phyloP scores from a whole-genome alignment of 371 early-diverging fungal genomes.

The Ecytonucleospora hepatopenaei region DNA sequence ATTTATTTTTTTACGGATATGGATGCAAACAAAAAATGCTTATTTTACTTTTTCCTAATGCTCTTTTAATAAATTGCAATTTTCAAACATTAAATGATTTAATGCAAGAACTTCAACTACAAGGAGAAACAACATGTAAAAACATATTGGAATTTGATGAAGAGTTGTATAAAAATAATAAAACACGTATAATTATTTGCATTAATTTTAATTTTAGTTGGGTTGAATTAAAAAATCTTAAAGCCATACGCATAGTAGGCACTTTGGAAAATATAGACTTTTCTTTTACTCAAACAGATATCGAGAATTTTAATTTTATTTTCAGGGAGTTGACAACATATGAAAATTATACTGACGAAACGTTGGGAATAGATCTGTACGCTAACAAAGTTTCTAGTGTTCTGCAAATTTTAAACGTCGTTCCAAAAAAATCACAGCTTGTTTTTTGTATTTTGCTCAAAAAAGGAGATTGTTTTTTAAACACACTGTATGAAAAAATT shows the following conservation, averaged over 20 bases:
- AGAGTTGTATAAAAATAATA: conserved; percentile 4
- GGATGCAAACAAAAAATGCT: conserved; percentile 45
- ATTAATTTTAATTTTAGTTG: conserved; percentile 37
- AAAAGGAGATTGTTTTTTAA: neutral
- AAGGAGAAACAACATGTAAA: conserved; percentile 2
- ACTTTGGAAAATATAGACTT: conserved; percentile 44
- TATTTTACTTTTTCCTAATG: conserved; percentile 41
- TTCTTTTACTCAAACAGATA: conserved; percentile 23
- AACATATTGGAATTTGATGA: conserved; percentile 32
- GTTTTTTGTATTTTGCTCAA: conserved; percentile 30
- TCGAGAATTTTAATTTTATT: conserved; percentile 45
- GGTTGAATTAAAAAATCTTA: neutral
- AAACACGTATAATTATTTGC: conserved; percentile 24
- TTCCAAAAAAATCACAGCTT: conserved; percentile 26
- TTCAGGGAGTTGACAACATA: conserved; percentile 53
- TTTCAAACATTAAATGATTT: conserved; percentile 10
- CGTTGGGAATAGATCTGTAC: conserved; percentile 23
- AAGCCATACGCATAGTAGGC: conserved; percentile 33
- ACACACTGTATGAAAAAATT: conserved; percentile 27
- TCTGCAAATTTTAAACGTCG: conserved; percentile 31
- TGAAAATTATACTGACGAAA: conserved; percentile 41
- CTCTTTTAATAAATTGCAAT: conserved; percentile 28
- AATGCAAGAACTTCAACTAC: neutral
- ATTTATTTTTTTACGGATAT: conserved; percentile 53
- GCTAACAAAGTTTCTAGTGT: conserved; percentile 1